phyloP scores from a whole-genome alignment of 495 filamentous ascomycete species.

The Neurospora terricola region DNA sequence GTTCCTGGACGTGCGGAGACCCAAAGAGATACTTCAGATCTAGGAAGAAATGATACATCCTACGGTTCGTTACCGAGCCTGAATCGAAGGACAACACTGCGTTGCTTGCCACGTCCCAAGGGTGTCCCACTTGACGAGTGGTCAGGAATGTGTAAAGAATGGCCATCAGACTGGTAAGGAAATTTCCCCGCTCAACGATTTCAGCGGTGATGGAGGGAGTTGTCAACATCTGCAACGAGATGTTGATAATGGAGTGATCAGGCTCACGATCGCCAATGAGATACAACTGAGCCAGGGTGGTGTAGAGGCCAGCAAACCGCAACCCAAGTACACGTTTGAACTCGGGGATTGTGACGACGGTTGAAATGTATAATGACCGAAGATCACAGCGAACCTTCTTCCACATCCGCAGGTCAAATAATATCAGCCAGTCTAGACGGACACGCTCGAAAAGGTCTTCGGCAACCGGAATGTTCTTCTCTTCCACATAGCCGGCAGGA shows the following conservation, averaged over 20 bases:
- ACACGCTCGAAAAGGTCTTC: constrained; percentile 84
- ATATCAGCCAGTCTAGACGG: constrained; percentile 86
- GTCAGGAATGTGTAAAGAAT: constrained; percentile 97
- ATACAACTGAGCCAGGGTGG: constrained; percentile 84
- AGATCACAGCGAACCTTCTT: constrained; percentile 87
- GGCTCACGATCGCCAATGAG: constrained; percentile 94
- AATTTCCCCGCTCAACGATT: constrained; percentile 90
- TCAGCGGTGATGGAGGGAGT: constrained; percentile 94
- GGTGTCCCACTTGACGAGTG: constrained; percentile 87
- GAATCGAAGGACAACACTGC: constrained; percentile 86
- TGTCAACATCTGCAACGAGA: constrained; percentile 91
- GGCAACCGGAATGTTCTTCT: constrained; percentile 51
- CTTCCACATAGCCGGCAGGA: constrained; percentile 51
- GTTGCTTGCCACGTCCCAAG: constrained; percentile 70
- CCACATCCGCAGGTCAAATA: constrained; percentile 96
- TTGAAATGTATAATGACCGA: constrained; percentile 89
- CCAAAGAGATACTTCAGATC: constrained; percentile 85
- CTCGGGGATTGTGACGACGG: constrained; percentile 84
- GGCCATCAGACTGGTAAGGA: constrained; percentile 86
- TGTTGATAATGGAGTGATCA: constrained; percentile 96
- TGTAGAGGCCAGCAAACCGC: constrained; percentile 88
- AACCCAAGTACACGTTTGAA: constrained; percentile 96
- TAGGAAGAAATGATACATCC: constrained; percentile 94
- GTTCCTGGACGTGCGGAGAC: constrained; percentile 75
- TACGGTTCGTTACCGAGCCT: constrained; percentile 83